Conservation (phyloP, 1,139 yeast species). For the Pichia sp. region DNA sequence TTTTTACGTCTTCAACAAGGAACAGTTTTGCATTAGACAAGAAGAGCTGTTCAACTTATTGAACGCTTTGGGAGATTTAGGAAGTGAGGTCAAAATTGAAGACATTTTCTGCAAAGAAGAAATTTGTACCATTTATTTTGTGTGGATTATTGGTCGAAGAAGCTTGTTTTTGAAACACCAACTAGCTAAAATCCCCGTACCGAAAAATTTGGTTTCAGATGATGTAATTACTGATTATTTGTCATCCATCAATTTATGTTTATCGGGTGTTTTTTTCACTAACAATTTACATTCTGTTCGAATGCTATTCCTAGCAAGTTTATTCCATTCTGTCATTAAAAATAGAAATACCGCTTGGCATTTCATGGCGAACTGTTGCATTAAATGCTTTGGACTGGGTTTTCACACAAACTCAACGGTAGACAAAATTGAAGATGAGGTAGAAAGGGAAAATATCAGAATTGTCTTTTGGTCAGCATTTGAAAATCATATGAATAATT, state of each 20-base stretch:
- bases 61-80: not conserved
- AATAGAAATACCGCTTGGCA: constrained; percentile 33
- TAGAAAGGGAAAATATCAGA: constrained; percentile 20
- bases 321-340: constrained; percentile 28
- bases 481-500: constrained; percentile 24
- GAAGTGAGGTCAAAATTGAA: not conserved
- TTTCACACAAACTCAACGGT: constrained; percentile 26
- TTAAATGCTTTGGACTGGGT: constrained; percentile 33
- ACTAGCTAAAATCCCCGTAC: not conserved
- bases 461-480: constrained; percentile 28
- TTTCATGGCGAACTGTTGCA: constrained; percentile 28
- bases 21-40: constrained; percentile 21
- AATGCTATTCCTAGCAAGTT: constrained; percentile 27
- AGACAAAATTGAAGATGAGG: constrained; percentile 10
- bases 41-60: constrained; percentile 20
- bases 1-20: constrained; percentile 27
- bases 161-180: constrained; percentile 6
- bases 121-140: constrained; percentile 30
- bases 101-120: constrained; percentile 16
- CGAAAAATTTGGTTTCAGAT: constrained; percentile 4
- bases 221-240: constrained; percentile 17
- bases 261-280: constrained; percentile 28
- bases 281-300: constrained; percentile 29
- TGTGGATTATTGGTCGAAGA: constrained; percentile 28
- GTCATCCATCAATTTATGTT: constrained; percentile 26